Evolutionary conservation across 805 yeast genomes (phyloP), one percentile per base, ranked within the genome.

Genomic region (Yarrowia sp.): DNA sequence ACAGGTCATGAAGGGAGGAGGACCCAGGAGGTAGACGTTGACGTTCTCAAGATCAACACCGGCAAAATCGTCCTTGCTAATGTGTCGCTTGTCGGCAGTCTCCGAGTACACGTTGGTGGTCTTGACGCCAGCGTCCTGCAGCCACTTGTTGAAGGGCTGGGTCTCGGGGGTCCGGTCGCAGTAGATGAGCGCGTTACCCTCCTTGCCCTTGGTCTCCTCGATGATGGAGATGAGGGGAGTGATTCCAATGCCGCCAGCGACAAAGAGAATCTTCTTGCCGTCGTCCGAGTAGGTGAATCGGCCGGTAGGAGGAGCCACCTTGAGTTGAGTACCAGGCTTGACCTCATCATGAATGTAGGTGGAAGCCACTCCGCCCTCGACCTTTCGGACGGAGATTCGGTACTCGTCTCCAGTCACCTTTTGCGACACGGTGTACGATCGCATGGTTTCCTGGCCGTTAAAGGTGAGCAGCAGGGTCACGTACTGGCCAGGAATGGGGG

Each of bases 241-340:
- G 59, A 84, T 82, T 67, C 90, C 91, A 65, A 85, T 84, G 62
- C 91, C 92, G 52, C 86, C 88, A 21, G 84, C 79, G 64, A 85
- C 74, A 30, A 85, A 72, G 1, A 81, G 77, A 21, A 78, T 71
- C 26, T 79, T 78, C 41, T 71, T 64, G 21, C 71, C 72, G 4
- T 65, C 71, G 67, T 52, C 71, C 49, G n/a, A 67, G 51, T 52
- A 71, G 3, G 74, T 71, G 66, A 86, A 79, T 54, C 80, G 79
- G 38, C 91, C 92, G 24, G 79, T 77, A 36, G 92, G 92, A 4
- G 89, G 83, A 62, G 85, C 78, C 28, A 85, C 77, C 54, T 78
- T 76, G 3, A 87, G 61, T 9, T 65, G 68, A 67, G 82, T 85
- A 28, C 87, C 88, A 19, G 75, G 79, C 61, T 78, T 71, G 66